Conservation (phyloP, 352 stramenopile genomes). For the Plasmopara halstedii region DNA sequence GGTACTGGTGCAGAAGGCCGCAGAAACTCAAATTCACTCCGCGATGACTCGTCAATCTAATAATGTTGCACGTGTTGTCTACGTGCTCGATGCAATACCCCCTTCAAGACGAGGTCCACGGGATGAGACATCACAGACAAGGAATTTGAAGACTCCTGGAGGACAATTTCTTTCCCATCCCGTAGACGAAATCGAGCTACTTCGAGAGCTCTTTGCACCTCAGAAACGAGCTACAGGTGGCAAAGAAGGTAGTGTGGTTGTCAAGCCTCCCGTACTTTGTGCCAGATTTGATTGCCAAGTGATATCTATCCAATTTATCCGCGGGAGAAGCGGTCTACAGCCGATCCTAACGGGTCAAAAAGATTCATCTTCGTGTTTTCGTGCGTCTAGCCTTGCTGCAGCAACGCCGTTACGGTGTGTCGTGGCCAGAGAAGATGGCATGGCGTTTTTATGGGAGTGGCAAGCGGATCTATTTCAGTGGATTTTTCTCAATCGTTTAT, state of each 20-base stretch:
- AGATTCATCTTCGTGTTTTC: conserved; percentile 7
- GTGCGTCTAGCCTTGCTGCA: conserved; percentile 6
- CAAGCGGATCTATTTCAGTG: conserved; percentile 65
- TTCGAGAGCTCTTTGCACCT: conserved; percentile 63
- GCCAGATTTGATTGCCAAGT: conserved; percentile 67
- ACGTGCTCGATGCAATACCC: conserved; percentile 67
- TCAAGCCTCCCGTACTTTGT: conserved; percentile 62
- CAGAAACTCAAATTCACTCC: conserved; percentile 6
- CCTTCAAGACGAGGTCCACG: conserved; percentile 15
- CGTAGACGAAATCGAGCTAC: conserved; percentile 58
- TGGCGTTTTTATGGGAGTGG: conserved; percentile 83
- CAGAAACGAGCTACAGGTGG: conserved; percentile 23
- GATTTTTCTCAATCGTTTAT: conserved; percentile 78
- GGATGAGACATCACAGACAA: conserved; percentile 5
- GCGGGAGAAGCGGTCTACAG: conserved; percentile 8
- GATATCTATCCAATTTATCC: conserved; percentile 54
- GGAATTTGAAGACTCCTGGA: conserved; percentile 22
- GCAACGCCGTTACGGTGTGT: conserved; percentile 52
- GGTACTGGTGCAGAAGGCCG: conserved; percentile 32
- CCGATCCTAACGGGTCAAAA: conserved; percentile 4
- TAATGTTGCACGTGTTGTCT: conserved; percentile 38
- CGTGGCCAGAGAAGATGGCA: conserved; percentile 66
- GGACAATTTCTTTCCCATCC: conserved; percentile 27
- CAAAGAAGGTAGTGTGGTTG: conserved; percentile 56
- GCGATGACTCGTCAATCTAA: conserved; percentile 1